A percentile compares a stretch with the other conserved stretches of the same genome.
These are phyloP conservation scores for Xylaria sp. DNA, from an alignment of 2,329 filamentous ascomycete genomes.

Conservation along the genomic window DNA sequence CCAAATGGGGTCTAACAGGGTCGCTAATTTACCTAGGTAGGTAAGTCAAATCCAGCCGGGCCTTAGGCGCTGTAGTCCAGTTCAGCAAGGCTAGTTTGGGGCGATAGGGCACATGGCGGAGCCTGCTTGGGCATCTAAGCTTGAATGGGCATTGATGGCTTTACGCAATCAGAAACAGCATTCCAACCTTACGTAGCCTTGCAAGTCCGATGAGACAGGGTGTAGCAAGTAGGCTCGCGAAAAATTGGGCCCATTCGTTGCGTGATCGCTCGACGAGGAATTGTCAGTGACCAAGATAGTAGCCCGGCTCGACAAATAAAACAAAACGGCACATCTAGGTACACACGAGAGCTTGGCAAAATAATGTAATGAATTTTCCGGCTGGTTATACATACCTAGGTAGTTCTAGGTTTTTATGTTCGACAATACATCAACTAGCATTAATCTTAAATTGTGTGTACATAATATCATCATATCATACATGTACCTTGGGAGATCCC, in stretches of 20 bases:
- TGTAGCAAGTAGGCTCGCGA: slow-evolving; percentile 1
- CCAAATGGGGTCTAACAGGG: not conserved
- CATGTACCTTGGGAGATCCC: not conserved
- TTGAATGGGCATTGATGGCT: slow-evolving; percentile 14
- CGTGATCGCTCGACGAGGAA: slow-evolving; percentile 3
- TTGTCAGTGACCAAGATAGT: not conserved
- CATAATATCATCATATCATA: not conserved
- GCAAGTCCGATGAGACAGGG: slow-evolving; percentile 19
- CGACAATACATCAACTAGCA: not conserved
- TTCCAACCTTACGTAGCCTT: slow-evolving; percentile 24
- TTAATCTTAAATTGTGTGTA: not conserved
- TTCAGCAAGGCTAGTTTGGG: not conserved
- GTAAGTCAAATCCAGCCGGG: slow-evolving; percentile 2
- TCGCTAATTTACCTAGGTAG: not conserved
- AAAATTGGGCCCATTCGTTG: slow-evolving; percentile 11
- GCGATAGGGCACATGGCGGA: slow-evolving; percentile 17
- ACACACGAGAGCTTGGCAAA: not conserved
- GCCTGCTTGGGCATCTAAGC: slow-evolving; percentile 20
- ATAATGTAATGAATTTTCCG: not conserved
- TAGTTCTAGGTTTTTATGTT: not conserved
- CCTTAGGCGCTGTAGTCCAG: slow-evolving; percentile 1
- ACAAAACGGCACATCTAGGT: slow-evolving; percentile 9
- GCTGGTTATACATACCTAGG: not conserved
- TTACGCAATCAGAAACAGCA: slow-evolving; percentile 19
- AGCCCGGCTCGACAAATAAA: not conserved